Base-by-base conservation (phyloP, 2,329 filamentous ascomycete species). In the Colletotrichum acutatum region DNA sequence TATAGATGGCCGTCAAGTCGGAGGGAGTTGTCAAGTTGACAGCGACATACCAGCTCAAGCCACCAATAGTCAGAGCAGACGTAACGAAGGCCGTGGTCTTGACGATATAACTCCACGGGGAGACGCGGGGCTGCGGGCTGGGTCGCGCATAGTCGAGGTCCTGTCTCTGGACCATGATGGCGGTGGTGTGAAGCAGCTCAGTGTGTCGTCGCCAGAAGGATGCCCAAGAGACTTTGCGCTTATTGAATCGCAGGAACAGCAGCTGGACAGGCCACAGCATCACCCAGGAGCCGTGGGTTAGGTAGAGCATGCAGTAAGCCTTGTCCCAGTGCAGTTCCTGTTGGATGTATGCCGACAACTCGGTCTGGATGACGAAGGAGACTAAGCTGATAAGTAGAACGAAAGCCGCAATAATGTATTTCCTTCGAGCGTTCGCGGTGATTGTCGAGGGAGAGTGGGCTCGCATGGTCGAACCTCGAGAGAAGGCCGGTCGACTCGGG, bases 261-360 rank as follows among this genome's bases (percentile, higher is more conserved):
- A 99, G 89, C 83, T 97, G 95, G 12, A 90, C 84, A 0, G 95
- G 96, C 94, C 95, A 99, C 28, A 99, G 88, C 61, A 98, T 84
- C 11, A 92, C 83, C 97, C 97, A 99, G 2, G 95, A 98, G 68
- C 96, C 94, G 84, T 99, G 97, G 12, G 97, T 99, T 76, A 99
- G 88, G 84, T 97, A 98, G 88, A 99, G 90, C 97, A 99, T 99
- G 87, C 95, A 97, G 85, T 98, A 99, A n/a, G 97, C 94, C 86
- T 99, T 99, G 84, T 97, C 91, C 97, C 97, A 99, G 75, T 93
- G 91, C 75, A 98, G 84, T 73, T 97, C 92, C 81, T 96, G 92
- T 85, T 98, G 96, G 74, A 99, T 97, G 84, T 98, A 95, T 11
- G 97, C 92, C 12, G 95, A 96, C 66, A 97, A 95, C 86, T 98